These are phyloP conservation scores for Leccinum cinnamomeum DNA, from an alignment of 1,284 basidiomycete genomes.

Conservation along the genomic window DNA sequence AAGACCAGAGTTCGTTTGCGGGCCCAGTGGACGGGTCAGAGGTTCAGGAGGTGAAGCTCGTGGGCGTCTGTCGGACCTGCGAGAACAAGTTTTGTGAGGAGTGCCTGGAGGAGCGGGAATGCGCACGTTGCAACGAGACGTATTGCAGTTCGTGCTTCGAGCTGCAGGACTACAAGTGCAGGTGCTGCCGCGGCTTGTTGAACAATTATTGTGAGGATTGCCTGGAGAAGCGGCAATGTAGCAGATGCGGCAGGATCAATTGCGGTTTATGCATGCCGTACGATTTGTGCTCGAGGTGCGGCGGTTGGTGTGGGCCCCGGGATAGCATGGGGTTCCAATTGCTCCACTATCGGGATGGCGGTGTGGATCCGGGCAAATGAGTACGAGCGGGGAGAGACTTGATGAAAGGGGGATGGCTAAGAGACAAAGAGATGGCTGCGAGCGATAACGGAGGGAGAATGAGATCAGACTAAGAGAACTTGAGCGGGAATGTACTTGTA, in stretches of 20 bases:
- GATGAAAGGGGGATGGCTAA: too few species aligned
- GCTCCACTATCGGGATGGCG: too few species aligned
- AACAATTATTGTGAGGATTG: neutral
- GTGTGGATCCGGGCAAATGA: too few species aligned
- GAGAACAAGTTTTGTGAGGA: conserved; percentile 15
- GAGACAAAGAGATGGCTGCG: too few species aligned
- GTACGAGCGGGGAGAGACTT: too few species aligned
- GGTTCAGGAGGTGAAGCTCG: conserved; percentile 6
- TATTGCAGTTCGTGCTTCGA: conserved; percentile 17
- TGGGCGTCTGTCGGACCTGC: conserved; percentile 6
- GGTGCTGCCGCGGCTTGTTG: conserved; percentile 1
- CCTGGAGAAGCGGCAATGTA: conserved; percentile 7
- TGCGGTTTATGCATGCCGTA: conserved; percentile 16
- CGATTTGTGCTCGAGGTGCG: conserved; percentile 9
- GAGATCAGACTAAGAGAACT: too few species aligned
- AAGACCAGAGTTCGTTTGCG: conserved; percentile 15
- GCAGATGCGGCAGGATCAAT: conserved; percentile 12
- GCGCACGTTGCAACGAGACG: conserved; percentile 14
- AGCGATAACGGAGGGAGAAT: too few species aligned
- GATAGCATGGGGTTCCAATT: too few species aligned
- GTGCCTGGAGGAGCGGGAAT: conserved; percentile 8
- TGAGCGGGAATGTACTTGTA: too few species aligned
- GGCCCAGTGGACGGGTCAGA: neutral
- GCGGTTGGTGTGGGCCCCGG: neutral
- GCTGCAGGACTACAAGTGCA: conserved; percentile 5